phyloP scores from a whole-genome alignment of 2,329 filamentous ascomycete species.

The Zymoseptoria crescenta region DNA sequence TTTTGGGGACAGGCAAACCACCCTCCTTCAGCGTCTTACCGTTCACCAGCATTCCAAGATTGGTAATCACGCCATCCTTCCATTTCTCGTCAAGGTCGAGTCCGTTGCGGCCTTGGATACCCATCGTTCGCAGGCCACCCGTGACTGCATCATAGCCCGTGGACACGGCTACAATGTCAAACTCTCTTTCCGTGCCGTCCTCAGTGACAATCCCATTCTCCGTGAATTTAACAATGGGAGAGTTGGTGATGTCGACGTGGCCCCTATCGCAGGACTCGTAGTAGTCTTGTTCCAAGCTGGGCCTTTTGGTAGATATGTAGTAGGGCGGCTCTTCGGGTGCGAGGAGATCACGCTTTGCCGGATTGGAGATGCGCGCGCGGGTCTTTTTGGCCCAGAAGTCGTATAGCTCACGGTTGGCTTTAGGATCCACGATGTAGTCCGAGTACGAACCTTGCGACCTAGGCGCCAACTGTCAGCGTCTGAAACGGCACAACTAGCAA shows the following conservation, averaged over 20 bases:
- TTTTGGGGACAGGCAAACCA: too few species aligned
- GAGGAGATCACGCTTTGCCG: conserved; percentile 37
- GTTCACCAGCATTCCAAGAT: conserved; percentile 31
- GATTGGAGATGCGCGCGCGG: conserved; percentile 36
- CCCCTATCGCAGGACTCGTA: conserved; percentile 37
- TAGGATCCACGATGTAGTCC: conserved; percentile 4
- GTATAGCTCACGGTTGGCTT: conserved; percentile 18
- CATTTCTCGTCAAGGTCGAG: conserved; percentile 37
- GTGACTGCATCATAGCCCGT: conserved; percentile 38
- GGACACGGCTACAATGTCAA: conserved; percentile 37
- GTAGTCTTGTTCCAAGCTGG: conserved; percentile 39
- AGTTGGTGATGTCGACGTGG: conserved; percentile 36
- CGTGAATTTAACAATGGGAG: conserved; percentile 35
- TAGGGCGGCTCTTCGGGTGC: conserved; percentile 37
- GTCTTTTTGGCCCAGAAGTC: conserved; percentile 41
- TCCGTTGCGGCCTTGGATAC: conserved; percentile 27
- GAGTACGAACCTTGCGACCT: conserved; percentile 4
- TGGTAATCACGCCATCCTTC: conserved; percentile 35
- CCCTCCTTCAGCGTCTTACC: not conserved
- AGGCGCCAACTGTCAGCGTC: not conserved
- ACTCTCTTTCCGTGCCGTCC: conserved; percentile 31
- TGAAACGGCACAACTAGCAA: too few species aligned
- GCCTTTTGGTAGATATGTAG: conserved; percentile 39
- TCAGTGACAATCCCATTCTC: conserved; percentile 37
- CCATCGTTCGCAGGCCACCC: conserved; percentile 31